Evolutionary conservation across 2,329 filamentous ascomycete species (phyloP).

Genomic region (Verticillium zaregamsianum): DNA sequence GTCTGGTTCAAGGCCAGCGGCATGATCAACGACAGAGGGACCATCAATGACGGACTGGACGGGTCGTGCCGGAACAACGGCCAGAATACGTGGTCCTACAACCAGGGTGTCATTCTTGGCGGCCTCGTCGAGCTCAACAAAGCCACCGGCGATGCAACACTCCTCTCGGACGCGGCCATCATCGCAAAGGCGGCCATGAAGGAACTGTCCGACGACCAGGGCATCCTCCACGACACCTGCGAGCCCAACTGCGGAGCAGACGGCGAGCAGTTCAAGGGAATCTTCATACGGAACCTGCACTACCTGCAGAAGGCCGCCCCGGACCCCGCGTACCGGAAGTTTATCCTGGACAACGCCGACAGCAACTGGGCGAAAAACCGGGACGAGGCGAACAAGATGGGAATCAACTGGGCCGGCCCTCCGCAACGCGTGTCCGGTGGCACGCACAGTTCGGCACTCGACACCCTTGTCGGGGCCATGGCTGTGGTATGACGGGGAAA

Average conservation of each 20-base stretch:
- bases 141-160: constrained; percentile 35
- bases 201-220: constrained; percentile 35
- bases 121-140: constrained; percentile 47
- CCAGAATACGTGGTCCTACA: constrained; percentile 49
- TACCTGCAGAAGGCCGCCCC: constrained; percentile 50
- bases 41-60: constrained; percentile 52
- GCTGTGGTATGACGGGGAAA: constrained; percentile 24
- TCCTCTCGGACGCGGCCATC: constrained; percentile 35
- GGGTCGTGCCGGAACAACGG: constrained; percentile 46
- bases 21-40: constrained; percentile 44
- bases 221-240: constrained; percentile 46
- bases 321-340: constrained; percentile 42
- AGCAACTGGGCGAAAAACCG: constrained; percentile 61
- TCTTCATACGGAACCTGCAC: constrained; percentile 62
- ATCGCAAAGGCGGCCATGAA: constrained; percentile 52
- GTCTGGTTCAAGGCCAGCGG: constrained; percentile 47
- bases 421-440: constrained; percentile 46
- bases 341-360: constrained; percentile 59
- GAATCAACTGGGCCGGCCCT: constrained; percentile 63
- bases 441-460: constrained; percentile 62
- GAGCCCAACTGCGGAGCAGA: constrained; percentile 43
- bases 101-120: constrained; percentile 55
- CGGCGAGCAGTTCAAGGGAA: constrained; percentile 66
- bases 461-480: constrained; percentile 61
- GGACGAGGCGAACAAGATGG: constrained; percentile 45